These are phyloP conservation scores for Lolium multiflorum DNA, from an alignment of 176 grass and related monocot genomes.

Conservation along the genomic window DNA sequence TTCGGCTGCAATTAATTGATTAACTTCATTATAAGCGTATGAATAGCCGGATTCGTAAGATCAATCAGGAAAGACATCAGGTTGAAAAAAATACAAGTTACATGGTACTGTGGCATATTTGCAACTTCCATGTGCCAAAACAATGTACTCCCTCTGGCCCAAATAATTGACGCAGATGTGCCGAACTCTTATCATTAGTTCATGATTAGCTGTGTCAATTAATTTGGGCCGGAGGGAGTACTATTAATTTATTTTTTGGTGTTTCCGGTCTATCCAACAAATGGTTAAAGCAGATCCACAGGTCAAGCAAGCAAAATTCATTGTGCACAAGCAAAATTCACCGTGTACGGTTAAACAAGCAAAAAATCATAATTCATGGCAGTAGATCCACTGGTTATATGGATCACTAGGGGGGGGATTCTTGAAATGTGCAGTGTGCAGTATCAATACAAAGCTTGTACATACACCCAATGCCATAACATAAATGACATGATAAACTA, in stretches of 20 bases:
- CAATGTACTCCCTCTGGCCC: neutral
- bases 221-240: no score
- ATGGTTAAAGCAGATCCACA: no score
- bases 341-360: no score
- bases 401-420: neutral
- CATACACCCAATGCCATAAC: neutral
- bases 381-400: neutral
- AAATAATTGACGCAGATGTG: no score
- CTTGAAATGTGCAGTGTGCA: neutral
- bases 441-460: neutral
- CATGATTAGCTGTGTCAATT: no score
- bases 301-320: no score
- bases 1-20: neutral
- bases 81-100: neutral
- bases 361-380: neutral
- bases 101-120: neutral
- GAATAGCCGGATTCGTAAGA: neutral
- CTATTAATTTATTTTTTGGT: no score
- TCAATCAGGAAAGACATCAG: neutral
- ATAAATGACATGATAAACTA: neutral
- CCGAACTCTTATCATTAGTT: no score
- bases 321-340: no score
- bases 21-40: neutral
- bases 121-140: slow-evolving; percentile 16
- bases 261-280: no score